Conservation (phyloP, 768 basidiomycete species). For the Boletus pseudopeckii region DNA sequence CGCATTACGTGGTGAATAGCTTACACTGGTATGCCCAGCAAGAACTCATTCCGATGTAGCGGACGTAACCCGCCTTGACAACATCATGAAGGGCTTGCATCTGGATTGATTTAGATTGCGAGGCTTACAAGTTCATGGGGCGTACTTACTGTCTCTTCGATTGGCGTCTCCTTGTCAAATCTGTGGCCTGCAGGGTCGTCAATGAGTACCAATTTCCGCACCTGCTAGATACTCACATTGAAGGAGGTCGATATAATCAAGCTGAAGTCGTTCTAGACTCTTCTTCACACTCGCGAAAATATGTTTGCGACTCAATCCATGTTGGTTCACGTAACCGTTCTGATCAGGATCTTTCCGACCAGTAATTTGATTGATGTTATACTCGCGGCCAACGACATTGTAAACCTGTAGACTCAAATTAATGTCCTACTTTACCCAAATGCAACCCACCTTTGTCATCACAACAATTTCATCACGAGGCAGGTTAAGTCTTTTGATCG, state of each 20-base stretch:
- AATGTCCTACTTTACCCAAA: neutral
- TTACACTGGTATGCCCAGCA: slow-evolving; percentile 41
- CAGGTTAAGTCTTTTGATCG: slow-evolving; percentile 60
- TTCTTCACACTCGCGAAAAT: slow-evolving; percentile 56
- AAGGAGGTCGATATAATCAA: slow-evolving; percentile 57
- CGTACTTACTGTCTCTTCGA: slow-evolving; percentile 39
- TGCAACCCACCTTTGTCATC: slow-evolving; percentile 58
- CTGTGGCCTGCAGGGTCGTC: slow-evolving; percentile 37
- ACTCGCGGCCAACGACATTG: slow-evolving; percentile 35
- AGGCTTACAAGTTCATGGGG: neutral
- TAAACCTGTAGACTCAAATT: slow-evolving; percentile 32
- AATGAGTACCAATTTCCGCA: neutral
- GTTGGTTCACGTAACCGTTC: slow-evolving; percentile 46
- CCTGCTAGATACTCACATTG: slow-evolving; percentile 36
- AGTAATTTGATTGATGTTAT: slow-evolving; percentile 6
- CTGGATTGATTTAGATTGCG: slow-evolving; percentile 1
- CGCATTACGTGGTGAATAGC: neutral
- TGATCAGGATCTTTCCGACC: slow-evolving; percentile 31
- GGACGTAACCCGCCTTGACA: slow-evolving; percentile 46
- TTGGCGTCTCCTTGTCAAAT: slow-evolving; percentile 49
- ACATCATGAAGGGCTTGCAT: slow-evolving; percentile 53
- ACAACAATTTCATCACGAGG: slow-evolving; percentile 77
- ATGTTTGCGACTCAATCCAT: slow-evolving; percentile 48
- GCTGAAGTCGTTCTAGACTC: slow-evolving; percentile 40
- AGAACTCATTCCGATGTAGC: slow-evolving; percentile 45